Base-by-base conservation (phyloP, 176 grass and related monocot genomes). In the Aegilops speltoides region DNA sequence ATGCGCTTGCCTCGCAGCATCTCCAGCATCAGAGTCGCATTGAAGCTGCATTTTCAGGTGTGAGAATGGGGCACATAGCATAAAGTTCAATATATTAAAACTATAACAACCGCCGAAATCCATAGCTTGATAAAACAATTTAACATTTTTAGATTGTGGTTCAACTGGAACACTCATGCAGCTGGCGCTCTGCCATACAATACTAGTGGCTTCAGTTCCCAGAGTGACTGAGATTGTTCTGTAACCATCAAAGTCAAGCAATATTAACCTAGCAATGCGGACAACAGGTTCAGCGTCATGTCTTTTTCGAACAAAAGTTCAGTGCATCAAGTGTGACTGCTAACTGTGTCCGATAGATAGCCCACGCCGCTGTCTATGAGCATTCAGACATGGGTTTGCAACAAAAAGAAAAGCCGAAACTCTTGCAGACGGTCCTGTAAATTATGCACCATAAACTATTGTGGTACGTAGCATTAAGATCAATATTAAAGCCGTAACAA, bases 1-100 rank as follows among this genome's bases (percentile, higher is more conserved):
- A 99, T 88, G 17, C 94, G 90, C 68, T 99, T 99, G 50, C 94
- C 97, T 10, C 97, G 88, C 17, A 99, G 74, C 89, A 85, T 91
- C 73, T 99, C 94, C 59, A 95, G 79, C 94, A 91, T 93, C 6
- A 96, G 78, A 67, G 86, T 94, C 9, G 94, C 97, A n/a, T 96
- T 91, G 83, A 96, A 96, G 82, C 97, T 98, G 91, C 77, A 74
- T 33, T 69, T 79, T 84, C 1, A 0, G 1, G 10, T 1, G 23
- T 81, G 10, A 91, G 40, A 50, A 17, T 34, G 8, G 0, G 6
- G 36, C 4, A 75, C 11, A 63, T 32, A 52, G 4, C 45, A 63
- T 10, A 38, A 86, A 64, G 1, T 32, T 36, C 22, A 73, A 23
- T 22, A 10, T 59, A 22, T 59, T 59, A 12, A 25, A 12, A 9